Conservation (phyloP, 2,329 filamentous ascomycete species). For the Sporothrix sp. region DNA sequence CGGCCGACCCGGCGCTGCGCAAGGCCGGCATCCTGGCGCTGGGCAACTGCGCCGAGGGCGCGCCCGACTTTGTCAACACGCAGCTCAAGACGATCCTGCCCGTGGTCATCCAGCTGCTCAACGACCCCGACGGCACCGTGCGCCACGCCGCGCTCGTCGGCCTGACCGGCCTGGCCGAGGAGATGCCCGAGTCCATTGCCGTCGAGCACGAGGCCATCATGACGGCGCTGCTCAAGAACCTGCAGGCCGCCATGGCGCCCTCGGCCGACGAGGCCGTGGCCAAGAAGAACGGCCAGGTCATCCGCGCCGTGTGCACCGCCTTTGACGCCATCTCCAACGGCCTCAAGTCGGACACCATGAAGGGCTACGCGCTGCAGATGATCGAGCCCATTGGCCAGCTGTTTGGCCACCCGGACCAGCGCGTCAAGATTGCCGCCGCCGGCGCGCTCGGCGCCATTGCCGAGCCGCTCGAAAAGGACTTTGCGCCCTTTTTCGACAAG, state of each 20-base stretch:
- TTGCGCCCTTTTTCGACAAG: constrained; percentile 82
- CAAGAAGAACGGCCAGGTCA: constrained; percentile 72
- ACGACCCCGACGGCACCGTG: constrained; percentile 75
- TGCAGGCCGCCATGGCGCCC: constrained; percentile 66
- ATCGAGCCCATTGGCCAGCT: constrained; percentile 77
- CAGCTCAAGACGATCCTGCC: constrained; percentile 83
- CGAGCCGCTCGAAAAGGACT: constrained; percentile 69
- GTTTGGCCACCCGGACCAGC: constrained; percentile 74
- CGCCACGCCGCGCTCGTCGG: constrained; percentile 80
- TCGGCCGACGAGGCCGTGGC: constrained; percentile 52
- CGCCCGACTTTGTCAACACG: constrained; percentile 92
- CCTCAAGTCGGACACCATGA: constrained; percentile 70
- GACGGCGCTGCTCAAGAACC: constrained; percentile 75
- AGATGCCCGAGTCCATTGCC: constrained; percentile 81
- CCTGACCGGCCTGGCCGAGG: constrained; percentile 82
- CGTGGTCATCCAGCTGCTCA: constrained; percentile 68
- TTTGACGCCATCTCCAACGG: constrained; percentile 87
- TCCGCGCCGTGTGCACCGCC: constrained; percentile 81
- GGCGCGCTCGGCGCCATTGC: constrained; percentile 87
- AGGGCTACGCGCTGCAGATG: constrained; percentile 70
- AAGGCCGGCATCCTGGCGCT: constrained; percentile 87
- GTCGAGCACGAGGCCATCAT: constrained; percentile 79
- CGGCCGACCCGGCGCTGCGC: constrained; percentile 65
- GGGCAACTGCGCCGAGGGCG: constrained; percentile 90
- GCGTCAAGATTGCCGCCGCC: constrained; percentile 81